phyloP scores from a whole-genome alignment of 1,284 basidiomycete genomes.

The Vanrija sp. region DNA sequence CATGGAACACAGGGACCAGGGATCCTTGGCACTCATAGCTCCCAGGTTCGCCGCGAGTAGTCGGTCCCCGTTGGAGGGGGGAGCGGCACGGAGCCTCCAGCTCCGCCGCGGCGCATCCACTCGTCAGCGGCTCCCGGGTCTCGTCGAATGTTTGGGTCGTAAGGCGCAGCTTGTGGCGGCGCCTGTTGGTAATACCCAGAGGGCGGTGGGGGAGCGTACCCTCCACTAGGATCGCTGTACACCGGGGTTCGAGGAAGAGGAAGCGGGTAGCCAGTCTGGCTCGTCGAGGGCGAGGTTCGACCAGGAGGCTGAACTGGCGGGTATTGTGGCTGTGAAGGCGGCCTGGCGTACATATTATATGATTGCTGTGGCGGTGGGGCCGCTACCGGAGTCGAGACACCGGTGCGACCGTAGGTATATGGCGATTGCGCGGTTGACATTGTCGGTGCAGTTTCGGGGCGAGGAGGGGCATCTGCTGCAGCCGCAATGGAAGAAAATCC shows the following conservation, averaged over 20 bases:
- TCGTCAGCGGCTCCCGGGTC: not conserved
- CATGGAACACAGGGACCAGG: too few species aligned
- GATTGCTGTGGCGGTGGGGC: not conserved
- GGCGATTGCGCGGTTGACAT: not conserved
- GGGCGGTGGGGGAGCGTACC: not conserved
- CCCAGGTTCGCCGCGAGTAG: conserved; percentile 5
- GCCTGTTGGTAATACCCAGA: not conserved
- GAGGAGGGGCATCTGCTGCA: conserved; percentile 1
- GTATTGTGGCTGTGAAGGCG: not conserved
- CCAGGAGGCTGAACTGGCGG: not conserved
- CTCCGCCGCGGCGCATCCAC: not conserved
- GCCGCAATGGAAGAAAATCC: conserved; percentile 18
- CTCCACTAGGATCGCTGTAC: not conserved
- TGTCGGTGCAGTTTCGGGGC: not conserved
- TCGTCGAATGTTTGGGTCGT: not conserved
- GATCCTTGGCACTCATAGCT: not conserved
- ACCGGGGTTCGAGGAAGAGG: not conserved
- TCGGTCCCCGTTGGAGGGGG: not conserved
- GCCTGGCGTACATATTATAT: not conserved
- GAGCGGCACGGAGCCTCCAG: not conserved
- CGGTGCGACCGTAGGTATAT: not conserved
- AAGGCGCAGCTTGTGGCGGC: not conserved
- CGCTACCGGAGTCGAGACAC: not conserved
- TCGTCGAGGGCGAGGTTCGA: not conserved
- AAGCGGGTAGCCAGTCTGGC: not conserved